Conservation (phyloP, 2,329 filamentous ascomycete species). For the Ceratocystis papillata region DNA sequence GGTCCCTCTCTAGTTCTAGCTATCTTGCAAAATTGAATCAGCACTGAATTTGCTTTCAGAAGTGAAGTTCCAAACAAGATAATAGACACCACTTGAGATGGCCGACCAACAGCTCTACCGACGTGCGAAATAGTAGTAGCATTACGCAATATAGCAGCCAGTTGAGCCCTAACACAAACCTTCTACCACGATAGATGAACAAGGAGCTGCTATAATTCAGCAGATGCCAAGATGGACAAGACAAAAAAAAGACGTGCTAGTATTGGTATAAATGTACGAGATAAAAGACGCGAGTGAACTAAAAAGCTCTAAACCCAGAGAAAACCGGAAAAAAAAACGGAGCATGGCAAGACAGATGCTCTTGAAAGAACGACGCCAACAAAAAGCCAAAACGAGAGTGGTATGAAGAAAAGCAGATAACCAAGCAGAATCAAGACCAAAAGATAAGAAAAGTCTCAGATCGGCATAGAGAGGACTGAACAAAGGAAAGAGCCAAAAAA, state of each 20-base stretch:
- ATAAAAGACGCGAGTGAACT: neutral
- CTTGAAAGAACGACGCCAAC: neutral
- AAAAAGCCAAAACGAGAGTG: neutral
- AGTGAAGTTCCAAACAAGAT: too few relatives aligned
- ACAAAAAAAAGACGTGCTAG: constrained; percentile 7
- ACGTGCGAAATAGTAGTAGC: too few relatives aligned
- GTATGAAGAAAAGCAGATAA: neutral
- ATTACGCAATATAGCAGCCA: too few relatives aligned
- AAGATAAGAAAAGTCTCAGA: neutral
- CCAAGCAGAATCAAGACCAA: constrained; percentile 5
- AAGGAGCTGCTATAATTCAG: too few relatives aligned
- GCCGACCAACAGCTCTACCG: too few relatives aligned
- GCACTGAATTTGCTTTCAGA: too few relatives aligned
- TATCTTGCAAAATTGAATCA: too few relatives aligned
- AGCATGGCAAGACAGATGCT: neutral
- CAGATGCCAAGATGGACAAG: neutral
- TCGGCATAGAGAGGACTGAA: too few relatives aligned
- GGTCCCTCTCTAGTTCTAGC: too few relatives aligned
- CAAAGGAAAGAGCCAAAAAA: neutral
- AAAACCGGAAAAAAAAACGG: neutral
- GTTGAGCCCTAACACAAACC: neutral
- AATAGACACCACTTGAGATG: too few relatives aligned
- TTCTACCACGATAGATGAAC: neutral
- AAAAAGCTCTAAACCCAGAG: neutral
- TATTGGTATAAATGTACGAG: neutral